Evolutionary conservation across 2,329 filamentous ascomycete species (phyloP), one percentile per base, ranked within the genome.

Genomic region (Trichoderma endophyticum): DNA sequence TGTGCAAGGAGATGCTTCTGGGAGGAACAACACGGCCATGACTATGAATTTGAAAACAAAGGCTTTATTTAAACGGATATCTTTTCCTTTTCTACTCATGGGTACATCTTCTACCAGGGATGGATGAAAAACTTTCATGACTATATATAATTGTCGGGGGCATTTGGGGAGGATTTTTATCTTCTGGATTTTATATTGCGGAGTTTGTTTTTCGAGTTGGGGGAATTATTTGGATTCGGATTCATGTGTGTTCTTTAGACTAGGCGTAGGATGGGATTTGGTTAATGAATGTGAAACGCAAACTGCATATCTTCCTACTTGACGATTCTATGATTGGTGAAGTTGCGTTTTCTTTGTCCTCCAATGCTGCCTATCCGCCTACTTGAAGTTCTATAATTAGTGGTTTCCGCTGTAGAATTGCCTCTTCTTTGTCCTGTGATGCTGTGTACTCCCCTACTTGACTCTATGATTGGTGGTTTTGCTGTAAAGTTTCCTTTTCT

Each of bases 1-100:
- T 89, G 75, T 96, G 93, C 78, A 76, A 74, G 32, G 76, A 78
- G 24, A 76, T 78, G 75, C 73, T 78, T 2, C 15, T 76, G 18
- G 75, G 74, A 3, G 74, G 74, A 30, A 43, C 24, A 8, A 26
- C 59, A 18, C 48, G 60, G 39, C 70, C 66, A 51, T 71, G 28
- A 26, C 14, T 21, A 30, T 73, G 21, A 60, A 60, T 60, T 8
- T 11, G n/a, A 15, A 32, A n/a, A 14, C 18, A 12, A 21, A 9
- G 28, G 48, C 24, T 78, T 6, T 15, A n/a, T 32, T 5, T 32
- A 32, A 7, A 57, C 6, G 14, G 8, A 11, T 6, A 48, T 43
- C 26, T 34, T 9, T n/a, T 43, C 12, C 32, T 39, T 43, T 30
- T 21, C 9, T 59, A 43, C 7, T 59, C 24, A 21, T 56, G 48